Conservation (phyloP, 2,329 filamentous ascomycete genomes). For the Claviceps quebecensis region DNA sequence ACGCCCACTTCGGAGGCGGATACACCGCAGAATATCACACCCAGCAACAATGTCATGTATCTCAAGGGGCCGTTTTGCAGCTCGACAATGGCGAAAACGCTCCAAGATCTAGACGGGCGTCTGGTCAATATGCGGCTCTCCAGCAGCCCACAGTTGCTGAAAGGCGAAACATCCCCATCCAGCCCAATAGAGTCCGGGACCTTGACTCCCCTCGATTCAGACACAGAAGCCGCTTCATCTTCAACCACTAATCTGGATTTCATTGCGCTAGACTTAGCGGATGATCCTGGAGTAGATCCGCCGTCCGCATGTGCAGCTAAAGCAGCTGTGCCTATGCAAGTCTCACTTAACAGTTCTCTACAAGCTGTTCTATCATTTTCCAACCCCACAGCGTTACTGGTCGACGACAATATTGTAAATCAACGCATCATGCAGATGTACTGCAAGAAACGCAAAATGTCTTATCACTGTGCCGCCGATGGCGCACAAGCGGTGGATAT, state of each 20-base stretch:
- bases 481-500: slow-evolving; percentile 28
- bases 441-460: slow-evolving; percentile 27
- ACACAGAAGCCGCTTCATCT: neutral
- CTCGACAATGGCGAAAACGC: neutral
- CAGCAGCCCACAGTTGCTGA: neutral
- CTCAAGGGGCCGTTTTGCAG: neutral
- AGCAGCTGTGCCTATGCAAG: neutral
- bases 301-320: neutral
- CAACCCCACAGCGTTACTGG: slow-evolving; percentile 21
- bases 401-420: slow-evolving; percentile 35
- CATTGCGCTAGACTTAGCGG: neutral
- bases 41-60: neutral
- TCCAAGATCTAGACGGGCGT: neutral
- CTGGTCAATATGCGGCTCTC: neutral
- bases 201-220: neutral
- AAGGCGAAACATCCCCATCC: neutral
- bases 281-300: neutral
- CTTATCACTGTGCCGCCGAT: slow-evolving; percentile 27
- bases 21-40: neutral
- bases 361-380: neutral
- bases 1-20: neutral
- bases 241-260: neutral
- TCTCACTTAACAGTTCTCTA: neutral
- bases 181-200: neutral
- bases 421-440: slow-evolving; percentile 33